A percentile compares a stretch with the other conserved stretches of the same genome.
phyloP scores from a whole-genome alignment of 257 asterid species.

The Vinca minor region DNA sequence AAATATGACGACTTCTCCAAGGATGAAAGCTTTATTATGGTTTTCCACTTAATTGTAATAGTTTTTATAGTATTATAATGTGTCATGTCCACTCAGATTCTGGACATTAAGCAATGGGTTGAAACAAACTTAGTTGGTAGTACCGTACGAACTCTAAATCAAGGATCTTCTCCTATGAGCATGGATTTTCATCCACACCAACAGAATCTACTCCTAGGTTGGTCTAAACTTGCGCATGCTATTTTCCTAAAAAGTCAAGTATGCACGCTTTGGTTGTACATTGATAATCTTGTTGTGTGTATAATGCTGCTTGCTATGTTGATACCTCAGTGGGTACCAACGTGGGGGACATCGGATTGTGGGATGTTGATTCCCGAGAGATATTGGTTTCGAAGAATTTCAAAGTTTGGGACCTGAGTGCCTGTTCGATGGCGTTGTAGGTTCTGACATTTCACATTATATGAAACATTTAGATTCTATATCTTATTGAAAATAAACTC shows the following conservation, averaged over 20 bases:
- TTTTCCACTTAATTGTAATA: no score
- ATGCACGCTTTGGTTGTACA: no score
- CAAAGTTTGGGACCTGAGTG: constrained; percentile 78
- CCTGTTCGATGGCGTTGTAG: constrained; percentile 77
- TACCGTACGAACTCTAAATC: constrained; percentile 66
- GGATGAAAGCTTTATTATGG: no score
- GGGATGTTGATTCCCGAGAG: constrained; percentile 85
- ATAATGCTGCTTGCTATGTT: constrained; percentile 11
- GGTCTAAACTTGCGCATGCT: constrained; percentile 16
- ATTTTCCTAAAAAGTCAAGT: not conserved
- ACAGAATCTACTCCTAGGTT: constrained; percentile 86
- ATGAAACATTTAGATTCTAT: not conserved
- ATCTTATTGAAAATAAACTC: not conserved
- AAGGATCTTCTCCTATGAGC: constrained; percentile 94
- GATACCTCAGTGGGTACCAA: constrained; percentile 74
- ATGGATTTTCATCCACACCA: constrained; percentile 94
- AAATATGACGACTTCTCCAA: no score
- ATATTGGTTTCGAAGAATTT: constrained; percentile 65
- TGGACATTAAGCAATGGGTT: no score
- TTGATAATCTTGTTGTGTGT: not conserved
- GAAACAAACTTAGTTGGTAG: no score
- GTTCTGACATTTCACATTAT: constrained; percentile 22
- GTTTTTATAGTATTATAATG: no score
- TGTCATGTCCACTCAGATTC: no score
- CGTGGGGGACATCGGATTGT: constrained; percentile 79